Evolutionary conservation across 129 eudicot species (phyloP).

Genomic region (Artemisia argyi): DNA sequence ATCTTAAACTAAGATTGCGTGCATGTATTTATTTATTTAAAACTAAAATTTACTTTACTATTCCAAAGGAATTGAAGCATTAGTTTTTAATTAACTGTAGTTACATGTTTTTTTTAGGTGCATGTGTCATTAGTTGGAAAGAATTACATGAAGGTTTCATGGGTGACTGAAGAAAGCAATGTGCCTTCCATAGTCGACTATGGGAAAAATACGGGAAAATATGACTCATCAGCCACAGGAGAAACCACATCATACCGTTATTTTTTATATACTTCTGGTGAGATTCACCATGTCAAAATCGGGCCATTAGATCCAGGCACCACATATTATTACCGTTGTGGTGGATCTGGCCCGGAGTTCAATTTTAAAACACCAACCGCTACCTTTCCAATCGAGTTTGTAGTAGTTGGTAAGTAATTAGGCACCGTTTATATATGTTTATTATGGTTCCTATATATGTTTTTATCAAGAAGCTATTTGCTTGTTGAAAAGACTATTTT

Average conservation of each 20-base stretch:
- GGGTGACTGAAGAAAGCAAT: conserved; percentile 46
- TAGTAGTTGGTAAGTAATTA: conserved; percentile 56
- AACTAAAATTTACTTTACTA: neutral
- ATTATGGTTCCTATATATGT: too few relatives aligned
- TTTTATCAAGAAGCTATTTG: too few relatives aligned
- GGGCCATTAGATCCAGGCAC: conserved; percentile 80
- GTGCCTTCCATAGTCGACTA: conserved; percentile 60
- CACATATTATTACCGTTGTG: conserved; percentile 69
- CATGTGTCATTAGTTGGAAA: conserved; percentile 74
- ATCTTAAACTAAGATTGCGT: too few relatives aligned
- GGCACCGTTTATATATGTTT: neutral
- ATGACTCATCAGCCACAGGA: conserved; percentile 59
- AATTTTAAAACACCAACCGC: conserved; percentile 69
- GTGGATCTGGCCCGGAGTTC: conserved; percentile 69
- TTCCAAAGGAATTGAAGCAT: too few relatives aligned
- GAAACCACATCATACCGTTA: conserved; percentile 52
- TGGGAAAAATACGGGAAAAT: conserved; percentile 52
- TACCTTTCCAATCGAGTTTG: conserved; percentile 71
- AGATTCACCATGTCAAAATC: conserved; percentile 64
- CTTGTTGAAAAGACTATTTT: too few relatives aligned
- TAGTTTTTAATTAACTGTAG: too few relatives aligned
- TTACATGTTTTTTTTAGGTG: conserved; percentile 39
- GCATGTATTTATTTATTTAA: too few relatives aligned
- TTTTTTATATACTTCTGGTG: conserved; percentile 61
- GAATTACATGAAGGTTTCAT: conserved; percentile 62